Percentiles rank a stretch among this genome's conserved stretches.
phyloP scores from a whole-genome alignment of 331 rosid genomes.

The Spiraea crenata region DNA sequence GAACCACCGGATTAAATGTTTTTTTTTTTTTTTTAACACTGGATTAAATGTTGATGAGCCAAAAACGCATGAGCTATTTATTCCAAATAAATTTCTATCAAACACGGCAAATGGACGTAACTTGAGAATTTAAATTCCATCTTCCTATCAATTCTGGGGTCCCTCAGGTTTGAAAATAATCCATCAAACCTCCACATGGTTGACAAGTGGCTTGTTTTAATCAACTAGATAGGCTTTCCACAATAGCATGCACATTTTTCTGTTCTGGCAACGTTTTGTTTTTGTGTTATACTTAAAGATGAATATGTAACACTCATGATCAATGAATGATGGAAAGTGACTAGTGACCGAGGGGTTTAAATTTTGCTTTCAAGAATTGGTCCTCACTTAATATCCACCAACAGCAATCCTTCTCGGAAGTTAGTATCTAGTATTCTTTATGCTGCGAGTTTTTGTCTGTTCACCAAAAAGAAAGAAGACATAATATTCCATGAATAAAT shows the following conservation, averaged over 20 bases:
- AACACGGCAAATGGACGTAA: not conserved
- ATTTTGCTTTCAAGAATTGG: not conserved
- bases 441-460: not conserved
- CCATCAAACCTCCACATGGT: not conserved
- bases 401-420: not conserved
- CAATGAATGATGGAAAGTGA: not conserved
- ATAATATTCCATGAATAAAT: not conserved
- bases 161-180: conserved; percentile 10
- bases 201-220: conserved; percentile 8
- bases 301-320: too few relatives aligned
- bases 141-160: conserved; percentile 15
- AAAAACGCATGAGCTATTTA: not conserved
- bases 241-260: too few relatives aligned
- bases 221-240: not conserved
- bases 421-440: not conserved
- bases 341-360: not conserved
- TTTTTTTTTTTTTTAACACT: too few relatives aligned
- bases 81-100: conserved; percentile 14
- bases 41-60: conserved; percentile 18
- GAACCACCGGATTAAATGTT: conserved; percentile 22
- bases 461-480: not conserved
- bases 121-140: not conserved
- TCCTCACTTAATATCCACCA: not conserved
- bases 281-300: too few relatives aligned
- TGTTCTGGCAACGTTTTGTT: too few relatives aligned